Base-by-base conservation (phyloP, 192 early-diverging fungal species). In the Glomus cerebriforme region DNA sequence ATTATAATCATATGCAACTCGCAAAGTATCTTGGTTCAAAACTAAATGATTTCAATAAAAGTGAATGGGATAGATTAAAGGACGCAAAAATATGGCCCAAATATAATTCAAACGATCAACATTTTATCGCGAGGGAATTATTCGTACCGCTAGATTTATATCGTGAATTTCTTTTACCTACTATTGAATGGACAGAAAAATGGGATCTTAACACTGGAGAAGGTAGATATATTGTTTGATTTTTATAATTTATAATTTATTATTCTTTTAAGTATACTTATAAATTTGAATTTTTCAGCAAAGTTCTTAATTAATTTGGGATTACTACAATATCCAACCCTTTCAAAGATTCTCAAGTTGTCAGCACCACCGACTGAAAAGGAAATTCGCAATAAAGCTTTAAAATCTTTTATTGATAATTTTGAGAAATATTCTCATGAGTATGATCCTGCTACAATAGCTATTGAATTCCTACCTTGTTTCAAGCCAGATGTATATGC, bases 1-100 rank as follows among this genome's bases (percentile, higher is more conserved):
- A 90, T 67, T 97, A 92, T 92, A 92, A 95, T 73, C 92, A 96
- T 78, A 85, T 92, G 34, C 88, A 94, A 77, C 82, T 97, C 2
- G 80, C 94, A 45, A 95, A 94, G 75, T 97, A 96, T 80, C 82
- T 97, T 19, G 87, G 90, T 0, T 87, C 89, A 1, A 87, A 95
- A 47, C 2, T 2, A 8, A 34, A 34, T 31, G 91, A 91, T 37
- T 72, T 97, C 10, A 89, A n/a, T n/a, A n/a, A 87, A 15, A 73
- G 76, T 4, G 94, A 95, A 73, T 79, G 87, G 43, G 80, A 83
- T 7, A 83, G 87, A 47, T 81, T 96, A 54, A 82, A 87, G 37
- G 74, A 1, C 7, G 12, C 2, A 34, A 13, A 65, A 31, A 65
- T 65, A 2, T 60, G 59, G 8, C 32, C 68, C 0, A 69, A 49